Conservation (phyloP, 768 basidiomycete genomes). For the Trametopsis cervina region DNA sequence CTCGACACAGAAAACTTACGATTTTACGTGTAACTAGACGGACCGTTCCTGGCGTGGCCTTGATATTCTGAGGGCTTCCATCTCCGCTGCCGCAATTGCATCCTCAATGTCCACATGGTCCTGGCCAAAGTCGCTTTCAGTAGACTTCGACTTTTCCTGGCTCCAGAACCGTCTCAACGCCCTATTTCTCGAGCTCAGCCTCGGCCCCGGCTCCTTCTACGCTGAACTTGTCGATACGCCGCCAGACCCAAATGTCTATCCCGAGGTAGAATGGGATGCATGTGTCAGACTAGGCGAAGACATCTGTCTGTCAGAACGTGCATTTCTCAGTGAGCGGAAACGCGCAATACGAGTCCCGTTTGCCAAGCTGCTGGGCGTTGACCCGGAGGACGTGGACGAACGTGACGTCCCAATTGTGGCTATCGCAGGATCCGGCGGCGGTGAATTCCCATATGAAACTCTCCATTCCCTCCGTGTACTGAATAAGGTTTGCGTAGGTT, state of each 20-base stretch:
- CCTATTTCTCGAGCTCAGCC: conserved; percentile 17
- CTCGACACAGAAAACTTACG: too few species aligned
- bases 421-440: conserved; percentile 22
- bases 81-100: conserved; percentile 13
- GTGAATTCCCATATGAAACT: conserved; percentile 4
- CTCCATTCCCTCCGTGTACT: not conserved
- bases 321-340: conserved; percentile 17
- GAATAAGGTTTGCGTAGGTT: conserved; percentile 12
- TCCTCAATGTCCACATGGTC: conserved; percentile 15
- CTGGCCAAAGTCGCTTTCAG: conserved; percentile 14
- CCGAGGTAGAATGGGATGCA: conserved; percentile 23
- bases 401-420: conserved; percentile 21
- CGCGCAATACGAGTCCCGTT: conserved; percentile 15
- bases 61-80: conserved; percentile 12
- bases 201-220: conserved; percentile 21
- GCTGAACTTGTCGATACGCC: conserved; percentile 17
- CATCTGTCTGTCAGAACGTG: conserved; percentile 19
- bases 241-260: conserved; percentile 15
- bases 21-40: too few species aligned
- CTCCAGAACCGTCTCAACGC: conserved; percentile 18
- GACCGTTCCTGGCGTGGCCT: conserved; percentile 19
- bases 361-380: conserved; percentile 17
- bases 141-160: conserved; percentile 7
- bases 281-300: conserved; percentile 22
- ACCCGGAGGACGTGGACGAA: conserved; percentile 17